Percentiles rank a stretch among this genome's conserved stretches.
Evolutionary conservation across 2,329 filamentous ascomycete species (phyloP).

Genomic region (Neopestalotiopsis rosae): DNA sequence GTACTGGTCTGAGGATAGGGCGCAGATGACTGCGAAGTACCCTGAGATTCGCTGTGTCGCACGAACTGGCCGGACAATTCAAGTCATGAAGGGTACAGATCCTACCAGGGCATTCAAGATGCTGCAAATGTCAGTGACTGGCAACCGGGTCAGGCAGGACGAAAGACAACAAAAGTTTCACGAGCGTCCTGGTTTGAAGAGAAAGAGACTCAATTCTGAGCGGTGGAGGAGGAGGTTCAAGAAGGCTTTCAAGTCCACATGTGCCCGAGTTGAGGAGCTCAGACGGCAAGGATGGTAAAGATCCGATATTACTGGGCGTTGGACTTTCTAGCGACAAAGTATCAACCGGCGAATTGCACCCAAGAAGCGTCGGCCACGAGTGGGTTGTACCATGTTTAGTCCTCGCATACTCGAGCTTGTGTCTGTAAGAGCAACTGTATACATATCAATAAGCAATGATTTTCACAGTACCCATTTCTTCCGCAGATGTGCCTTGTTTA

Average conservation of each 20-base stretch:
- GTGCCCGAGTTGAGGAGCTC: slow-evolving; percentile 70
- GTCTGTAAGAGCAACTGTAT: slow-evolving; percentile 14
- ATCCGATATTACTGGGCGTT: not conserved
- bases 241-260: slow-evolving; percentile 68
- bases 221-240: slow-evolving; percentile 75
- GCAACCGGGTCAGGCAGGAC: slow-evolving; percentile 65
- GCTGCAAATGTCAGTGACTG: slow-evolving; percentile 43
- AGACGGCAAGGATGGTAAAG: slow-evolving; percentile 78
- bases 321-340: not conserved
- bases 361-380: not conserved
- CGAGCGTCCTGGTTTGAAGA: slow-evolving; percentile 76
- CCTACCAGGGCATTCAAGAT: slow-evolving; percentile 49
- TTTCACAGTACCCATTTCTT: no score
- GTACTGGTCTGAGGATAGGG: slow-evolving; percentile 15
- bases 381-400: slow-evolving; percentile 4
- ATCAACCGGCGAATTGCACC: not conserved
- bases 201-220: slow-evolving; percentile 74
- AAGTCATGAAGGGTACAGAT: slow-evolving; percentile 49
- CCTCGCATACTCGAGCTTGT: not conserved
- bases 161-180: slow-evolving; percentile 69
- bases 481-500: no score
- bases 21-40: slow-evolving; percentile 19
- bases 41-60: slow-evolving; percentile 45
- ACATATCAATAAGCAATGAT: not conserved
- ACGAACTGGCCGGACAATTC: slow-evolving; percentile 49